Base-by-base conservation (phyloP, 768 basidiomycete species). In the Sporobolomyces roseus region DNA sequence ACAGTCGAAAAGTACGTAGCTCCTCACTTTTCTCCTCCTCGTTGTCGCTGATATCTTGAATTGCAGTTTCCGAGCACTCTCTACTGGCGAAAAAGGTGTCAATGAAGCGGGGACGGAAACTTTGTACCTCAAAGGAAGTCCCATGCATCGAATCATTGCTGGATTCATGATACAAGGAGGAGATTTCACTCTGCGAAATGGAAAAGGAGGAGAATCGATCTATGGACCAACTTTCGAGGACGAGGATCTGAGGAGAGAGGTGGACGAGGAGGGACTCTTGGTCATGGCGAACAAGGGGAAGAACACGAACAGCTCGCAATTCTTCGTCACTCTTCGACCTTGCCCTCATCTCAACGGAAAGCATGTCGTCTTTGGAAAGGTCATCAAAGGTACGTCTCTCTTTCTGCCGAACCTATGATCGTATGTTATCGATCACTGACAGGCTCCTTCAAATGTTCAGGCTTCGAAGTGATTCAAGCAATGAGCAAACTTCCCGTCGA, bases 261-360 rank as follows among this genome's bases (percentile, higher is more conserved):
- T 90, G 27, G 88, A 91, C 71, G 78, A 84, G 0, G 84, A 85
- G 75, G 90, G 86, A 38, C 60, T 93, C 32, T 80, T 94, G 16
- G 90, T 89, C 74, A 94, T 93, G 92, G 91, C 91, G 14, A 94
- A 94, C 78, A 84, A 84, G 71, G 89, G 89, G 4, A 54, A 63
- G 16, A 65, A 66, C 78, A 93, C 91, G 41, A 93, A 93, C 72
- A 86, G 87, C 43, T 89, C 87, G 1, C 91, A 93, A 71, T 93
- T 88, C 77, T 93, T 93, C 77, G 81, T 93, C 69, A 91, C 91
- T 27, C 82, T 93, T 16, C 84, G 21, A 86, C 70, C 75, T 0
- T 76, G 72, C 56, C 72, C 72, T 4, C 89, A 91, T 77, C 78
- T 91, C 51, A 83, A 88, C 75, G 90, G 90, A 81, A 79, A 79